phyloP scores from a whole-genome alignment of 768 basidiomycete genomes.

The Austroboletus eburneus region DNA sequence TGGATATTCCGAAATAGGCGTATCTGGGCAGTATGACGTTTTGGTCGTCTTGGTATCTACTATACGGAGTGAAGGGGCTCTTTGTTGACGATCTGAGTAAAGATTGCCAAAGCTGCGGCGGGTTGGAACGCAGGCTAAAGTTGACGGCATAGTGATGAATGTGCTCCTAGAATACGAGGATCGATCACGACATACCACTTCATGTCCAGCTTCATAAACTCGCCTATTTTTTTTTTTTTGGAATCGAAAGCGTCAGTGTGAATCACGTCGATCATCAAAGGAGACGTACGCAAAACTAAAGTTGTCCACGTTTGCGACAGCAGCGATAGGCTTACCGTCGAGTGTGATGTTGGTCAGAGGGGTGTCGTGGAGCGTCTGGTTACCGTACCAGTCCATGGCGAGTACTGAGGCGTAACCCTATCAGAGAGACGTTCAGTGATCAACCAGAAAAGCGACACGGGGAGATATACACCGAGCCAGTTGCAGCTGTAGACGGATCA shows the following conservation, averaged over 20 bases:
- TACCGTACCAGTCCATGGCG: conserved; percentile 47
- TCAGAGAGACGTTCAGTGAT: neutral
- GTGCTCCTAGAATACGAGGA: neutral
- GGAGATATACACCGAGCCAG: conserved; percentile 31
- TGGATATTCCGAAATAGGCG: conserved; percentile 47
- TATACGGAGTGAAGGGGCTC: conserved; percentile 54
- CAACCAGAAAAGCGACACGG: neutral
- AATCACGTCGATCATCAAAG: neutral
- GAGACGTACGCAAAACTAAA: conserved; percentile 63
- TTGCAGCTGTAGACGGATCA: conserved; percentile 10
- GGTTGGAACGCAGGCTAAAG: conserved; percentile 60
- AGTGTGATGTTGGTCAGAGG: conserved; percentile 56
- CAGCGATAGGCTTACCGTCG: conserved; percentile 46
- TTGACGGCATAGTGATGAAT: neutral
- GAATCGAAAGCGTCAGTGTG: neutral
- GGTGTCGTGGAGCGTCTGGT: conserved; percentile 35
- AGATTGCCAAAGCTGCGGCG: conserved; percentile 52
- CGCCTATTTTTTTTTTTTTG: conserved; percentile 44
- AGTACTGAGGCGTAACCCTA: conserved; percentile 36
- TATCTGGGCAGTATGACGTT: conserved; percentile 29
- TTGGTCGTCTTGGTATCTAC: neutral
- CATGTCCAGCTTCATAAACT: conserved; percentile 56
- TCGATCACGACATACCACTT: conserved; percentile 44
- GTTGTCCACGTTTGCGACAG: conserved; percentile 61
- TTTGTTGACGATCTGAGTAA: conserved; percentile 48